Conservation (phyloP, 129 eudicot species). For the Cynara cardunculus region DNA sequence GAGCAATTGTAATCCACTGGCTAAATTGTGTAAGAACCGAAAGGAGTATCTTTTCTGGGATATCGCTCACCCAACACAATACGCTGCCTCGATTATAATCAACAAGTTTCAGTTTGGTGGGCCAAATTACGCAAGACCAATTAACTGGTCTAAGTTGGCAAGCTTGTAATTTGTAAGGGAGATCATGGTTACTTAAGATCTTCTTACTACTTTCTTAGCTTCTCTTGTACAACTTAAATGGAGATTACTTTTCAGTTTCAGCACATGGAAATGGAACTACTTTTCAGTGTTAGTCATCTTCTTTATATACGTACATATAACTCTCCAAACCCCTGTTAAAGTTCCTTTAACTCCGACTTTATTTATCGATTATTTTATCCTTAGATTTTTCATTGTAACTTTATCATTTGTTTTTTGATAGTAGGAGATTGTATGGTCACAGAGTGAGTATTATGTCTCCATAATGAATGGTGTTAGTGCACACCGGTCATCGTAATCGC, state of each 20-base stretch:
- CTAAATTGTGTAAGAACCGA: slow-evolving; percentile 16
- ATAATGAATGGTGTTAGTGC: not conserved
- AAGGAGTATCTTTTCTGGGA: slow-evolving; percentile 30
- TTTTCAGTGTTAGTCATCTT: not conserved
- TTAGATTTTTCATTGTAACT: not conserved
- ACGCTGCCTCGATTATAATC: not conserved
- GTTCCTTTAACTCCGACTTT: not conserved
- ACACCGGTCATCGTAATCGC: not conserved
- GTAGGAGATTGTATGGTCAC: not conserved
- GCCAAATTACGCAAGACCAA: slow-evolving; percentile 14
- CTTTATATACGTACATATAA: not conserved
- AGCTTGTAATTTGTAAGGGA: slow-evolving; percentile 5
- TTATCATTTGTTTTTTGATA: not conserved
- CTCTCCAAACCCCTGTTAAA: not conserved
- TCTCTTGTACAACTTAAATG: not conserved
- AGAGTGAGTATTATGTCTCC: not conserved
- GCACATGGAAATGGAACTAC: not conserved
- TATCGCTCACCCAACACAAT: slow-evolving; percentile 22
- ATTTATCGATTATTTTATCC: not conserved
- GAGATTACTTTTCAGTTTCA: not conserved
- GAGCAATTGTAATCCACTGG: slow-evolving; percentile 21
- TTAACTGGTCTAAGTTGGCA: slow-evolving; percentile 24
- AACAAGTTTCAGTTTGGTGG: slow-evolving; percentile 21
- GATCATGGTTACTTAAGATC: not conserved
- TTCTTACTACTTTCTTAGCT: not conserved